Evolutionary conservation across 768 basidiomycete genomes (phyloP), one percentile per base, ranked within the genome.

Genomic region (Polyporus arcularius): DNA sequence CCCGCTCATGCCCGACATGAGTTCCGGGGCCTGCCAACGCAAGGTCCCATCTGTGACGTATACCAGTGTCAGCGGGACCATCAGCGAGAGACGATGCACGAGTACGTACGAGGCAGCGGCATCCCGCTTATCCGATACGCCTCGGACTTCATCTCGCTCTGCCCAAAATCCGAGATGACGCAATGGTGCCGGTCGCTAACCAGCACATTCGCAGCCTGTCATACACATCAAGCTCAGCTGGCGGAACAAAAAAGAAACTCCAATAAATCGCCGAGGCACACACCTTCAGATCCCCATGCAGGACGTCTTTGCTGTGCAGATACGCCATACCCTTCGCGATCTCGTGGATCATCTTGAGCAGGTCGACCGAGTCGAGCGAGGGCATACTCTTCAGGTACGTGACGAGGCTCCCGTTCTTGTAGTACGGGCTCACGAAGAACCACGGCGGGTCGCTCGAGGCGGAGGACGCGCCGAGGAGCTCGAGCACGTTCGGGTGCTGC

Each of bases 201-300:
- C 2, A 94, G 82, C 15, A 94, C 82, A 68, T 95, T 94, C 2
- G 87, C 79, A 3, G 83, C 89, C 88, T 84, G 38, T 18, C n/a
- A 16, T 18, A 18, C 35, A n/a, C 39, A 39, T 8, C 11, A 26
- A 51, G 12, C 26, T 51, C 8, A 30, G 21, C 21, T 26, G 21
- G n/a, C n/a, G n/a, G n/a, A 26, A 1, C 21, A 26, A 2, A 26
- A 26, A 26, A 45, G 28, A 30, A 4, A 14, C 43, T 8, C 43
- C 46, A 6, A 16, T 2, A 50, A 11, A 1, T 39, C 26, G 4
- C 9, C 21, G 21, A 26, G 12, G 39, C 8, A 18, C 77, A 55
- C 38, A 88, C 90, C 80, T 92, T 94, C 52, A 94, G 77, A 73
- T 93, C 89, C 1, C 91, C 92, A 68, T 95, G 92, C 62, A 92